A percentile compares a stretch with the other conserved stretches of the same genome.
phyloP scores from a whole-genome alignment of 441 rosid species.

The Jatropha podagrica region DNA sequence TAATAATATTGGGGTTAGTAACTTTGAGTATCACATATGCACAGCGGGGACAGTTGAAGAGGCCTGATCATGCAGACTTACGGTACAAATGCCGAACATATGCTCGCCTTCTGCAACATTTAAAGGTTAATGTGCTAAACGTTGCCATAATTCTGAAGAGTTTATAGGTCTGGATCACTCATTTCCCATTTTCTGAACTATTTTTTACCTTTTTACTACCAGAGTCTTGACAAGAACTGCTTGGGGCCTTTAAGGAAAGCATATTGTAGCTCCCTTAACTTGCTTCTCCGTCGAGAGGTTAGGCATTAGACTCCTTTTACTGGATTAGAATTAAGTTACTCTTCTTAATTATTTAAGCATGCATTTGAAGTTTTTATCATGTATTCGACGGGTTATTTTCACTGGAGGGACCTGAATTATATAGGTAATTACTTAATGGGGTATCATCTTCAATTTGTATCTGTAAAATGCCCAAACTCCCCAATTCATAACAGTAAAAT shows the following conservation, averaged over 20 bases:
- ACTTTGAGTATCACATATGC: constrained; percentile 24
- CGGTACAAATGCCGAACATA: constrained; percentile 99
- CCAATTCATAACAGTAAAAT: too few relatives aligned
- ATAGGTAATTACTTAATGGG: too few relatives aligned
- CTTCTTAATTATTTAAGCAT: constrained; percentile 9
- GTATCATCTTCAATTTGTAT: too few relatives aligned
- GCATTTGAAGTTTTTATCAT: constrained; percentile 1
- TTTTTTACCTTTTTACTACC: constrained; percentile 26
- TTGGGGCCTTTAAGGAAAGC: constrained; percentile 92
- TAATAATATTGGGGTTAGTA: constrained; percentile 16
- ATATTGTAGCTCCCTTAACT: constrained; percentile 93
- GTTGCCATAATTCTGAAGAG: constrained; percentile 14
- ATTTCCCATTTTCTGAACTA: constrained; percentile 15
- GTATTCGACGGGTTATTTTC: not conserved
- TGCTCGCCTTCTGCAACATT: constrained; percentile 98
- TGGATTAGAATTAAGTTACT: constrained; percentile 14
- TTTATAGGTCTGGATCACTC: constrained; percentile 9
- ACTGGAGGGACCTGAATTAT: too few relatives aligned
- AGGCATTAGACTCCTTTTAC: constrained; percentile 29
- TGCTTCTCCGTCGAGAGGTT: constrained; percentile 98
- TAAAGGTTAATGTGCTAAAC: constrained; percentile 59
- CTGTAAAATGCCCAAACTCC: too few relatives aligned
- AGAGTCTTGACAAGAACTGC: constrained; percentile 96
- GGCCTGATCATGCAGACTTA: constrained; percentile 99
- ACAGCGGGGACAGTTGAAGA: constrained; percentile 97